Conservation (phyloP, 768 basidiomycete genomes). For the Plicaturopsis crispa region DNA sequence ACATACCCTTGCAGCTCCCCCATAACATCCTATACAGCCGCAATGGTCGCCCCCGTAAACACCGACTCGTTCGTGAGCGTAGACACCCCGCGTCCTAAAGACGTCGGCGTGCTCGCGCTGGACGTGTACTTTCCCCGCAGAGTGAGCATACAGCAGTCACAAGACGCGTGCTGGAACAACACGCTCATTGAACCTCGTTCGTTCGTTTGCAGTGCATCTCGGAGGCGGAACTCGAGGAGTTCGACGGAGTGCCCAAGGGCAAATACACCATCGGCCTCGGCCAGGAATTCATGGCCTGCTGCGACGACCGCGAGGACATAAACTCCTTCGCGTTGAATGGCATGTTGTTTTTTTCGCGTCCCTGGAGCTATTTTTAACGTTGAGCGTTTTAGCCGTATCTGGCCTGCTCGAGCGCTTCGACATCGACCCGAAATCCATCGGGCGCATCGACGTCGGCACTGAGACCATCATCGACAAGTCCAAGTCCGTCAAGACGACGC, state of each 20-base stretch:
- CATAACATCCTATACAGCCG: not conserved
- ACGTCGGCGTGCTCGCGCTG: constrained; percentile 90
- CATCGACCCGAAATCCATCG: constrained; percentile 93
- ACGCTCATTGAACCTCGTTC: constrained; percentile 1
- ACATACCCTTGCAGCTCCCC: not conserved
- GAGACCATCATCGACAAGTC: constrained; percentile 99
- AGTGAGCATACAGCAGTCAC: too few species aligned
- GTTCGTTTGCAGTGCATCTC: constrained; percentile 70
- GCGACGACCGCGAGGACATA: constrained; percentile 98
- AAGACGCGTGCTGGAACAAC: constrained; percentile 2
- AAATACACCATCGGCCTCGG: constrained; percentile 99
- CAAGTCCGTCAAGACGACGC: constrained; percentile 94
- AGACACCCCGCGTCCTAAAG: constrained; percentile 58
- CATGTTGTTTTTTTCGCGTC: constrained; percentile 25
- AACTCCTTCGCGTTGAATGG: constrained; percentile 96
- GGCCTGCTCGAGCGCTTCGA: constrained; percentile 90
- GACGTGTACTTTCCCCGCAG: constrained; percentile 94
- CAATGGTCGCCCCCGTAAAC: too few species aligned
- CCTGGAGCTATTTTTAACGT: constrained; percentile 1
- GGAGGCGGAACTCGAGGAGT: constrained; percentile 88
- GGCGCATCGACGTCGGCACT: constrained; percentile 96
- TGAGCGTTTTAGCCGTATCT: constrained; percentile 56
- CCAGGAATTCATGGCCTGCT: constrained; percentile 97
- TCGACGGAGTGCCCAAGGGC: constrained; percentile 89
- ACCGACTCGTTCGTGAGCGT: constrained; percentile 13